Evolutionary conservation across 2,329 filamentous ascomycete genomes (phyloP).

Genomic region (Neonectria hederae): DNA sequence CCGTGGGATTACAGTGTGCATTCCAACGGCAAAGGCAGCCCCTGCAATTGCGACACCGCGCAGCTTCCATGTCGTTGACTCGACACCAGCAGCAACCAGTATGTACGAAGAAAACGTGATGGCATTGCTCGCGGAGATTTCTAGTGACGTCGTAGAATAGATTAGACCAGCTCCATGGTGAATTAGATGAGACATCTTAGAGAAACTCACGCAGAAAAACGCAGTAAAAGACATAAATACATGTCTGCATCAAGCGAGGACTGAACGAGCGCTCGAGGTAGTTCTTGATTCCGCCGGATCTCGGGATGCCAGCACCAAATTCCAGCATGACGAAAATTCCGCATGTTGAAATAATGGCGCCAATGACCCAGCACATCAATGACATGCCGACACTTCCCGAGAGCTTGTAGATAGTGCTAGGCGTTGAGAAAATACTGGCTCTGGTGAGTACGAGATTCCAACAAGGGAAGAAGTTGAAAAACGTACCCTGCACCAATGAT

Average conservation of each 20-base stretch:
- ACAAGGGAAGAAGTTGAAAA: background rate
- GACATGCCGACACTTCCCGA: slow-evolving; percentile 39
- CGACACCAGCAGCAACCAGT: slow-evolving; percentile 11
- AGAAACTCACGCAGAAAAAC: slow-evolving; percentile 27
- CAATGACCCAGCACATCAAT: slow-evolving; percentile 38
- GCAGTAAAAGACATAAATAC: slow-evolving; percentile 38
- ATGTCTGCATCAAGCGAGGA: slow-evolving; percentile 34
- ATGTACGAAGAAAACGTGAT: slow-evolving; percentile 25
- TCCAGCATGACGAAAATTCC: slow-evolving; percentile 38
- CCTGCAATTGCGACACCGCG: slow-evolving; percentile 17
- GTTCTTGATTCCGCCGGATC: slow-evolving; percentile 39
- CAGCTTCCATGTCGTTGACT: slow-evolving; percentile 23
- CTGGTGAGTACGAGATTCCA: background rate
- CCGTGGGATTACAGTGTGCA: slow-evolving; percentile 8
- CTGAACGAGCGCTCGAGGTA: slow-evolving; percentile 37
- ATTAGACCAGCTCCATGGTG: rapidly evolving
- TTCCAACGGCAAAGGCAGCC: slow-evolving; percentile 10
- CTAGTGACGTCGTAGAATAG: background rate
- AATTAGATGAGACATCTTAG: background rate
- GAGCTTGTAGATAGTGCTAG: slow-evolving; percentile 32
- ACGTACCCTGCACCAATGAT: slow-evolving; percentile 38
- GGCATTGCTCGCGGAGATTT: slow-evolving; percentile 23
- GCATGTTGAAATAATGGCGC: slow-evolving; percentile 33
- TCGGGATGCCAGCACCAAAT: slow-evolving; percentile 36
- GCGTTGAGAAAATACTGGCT: slow-evolving; percentile 38